These are phyloP conservation scores for Rubus idaeus DNA, from an alignment of 306 rosid species.

Conservation along the genomic window DNA sequence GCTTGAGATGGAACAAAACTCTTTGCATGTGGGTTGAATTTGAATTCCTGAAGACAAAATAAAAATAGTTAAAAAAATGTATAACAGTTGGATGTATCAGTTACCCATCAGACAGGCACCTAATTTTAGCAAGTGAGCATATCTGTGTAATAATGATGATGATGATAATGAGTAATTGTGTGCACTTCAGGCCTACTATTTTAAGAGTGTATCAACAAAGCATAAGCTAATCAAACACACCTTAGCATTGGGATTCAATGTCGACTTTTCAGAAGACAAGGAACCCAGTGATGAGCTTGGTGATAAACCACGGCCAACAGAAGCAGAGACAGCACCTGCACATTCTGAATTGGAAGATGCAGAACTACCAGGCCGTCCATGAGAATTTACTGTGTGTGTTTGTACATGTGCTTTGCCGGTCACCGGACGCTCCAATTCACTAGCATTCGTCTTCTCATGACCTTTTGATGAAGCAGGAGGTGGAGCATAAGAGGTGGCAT, in stretches of 20 bases:
- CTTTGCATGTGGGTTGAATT: slow-evolving; percentile 92
- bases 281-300: slow-evolving; percentile 92
- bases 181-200: neutral
- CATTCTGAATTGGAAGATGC: slow-evolving; percentile 57
- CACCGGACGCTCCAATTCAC: slow-evolving; percentile 42
- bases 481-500: slow-evolving; percentile 37
- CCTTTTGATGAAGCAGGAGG: slow-evolving; percentile 39
- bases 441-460: slow-evolving; percentile 46
- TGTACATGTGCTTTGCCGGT: slow-evolving; percentile 49
- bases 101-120: slow-evolving; percentile 12
- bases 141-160: neutral
- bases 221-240: slow-evolving; percentile 35
- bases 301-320: slow-evolving; percentile 65
- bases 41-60: slow-evolving; percentile 71
- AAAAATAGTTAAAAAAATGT: neutral
- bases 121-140: slow-evolving; percentile 7
- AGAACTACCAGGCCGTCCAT: slow-evolving; percentile 62
- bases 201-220: neutral
- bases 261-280: slow-evolving; percentile 71
- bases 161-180: neutral
- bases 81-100: neutral
- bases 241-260: slow-evolving; percentile 89
- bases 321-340: slow-evolving; percentile 41
- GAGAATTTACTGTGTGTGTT: slow-evolving; percentile 42
- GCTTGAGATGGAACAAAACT: slow-evolving; percentile 73